phyloP scores from a whole-genome alignment of 1,139 yeast genomes.

The Debaryomyces nepalensis region DNA sequence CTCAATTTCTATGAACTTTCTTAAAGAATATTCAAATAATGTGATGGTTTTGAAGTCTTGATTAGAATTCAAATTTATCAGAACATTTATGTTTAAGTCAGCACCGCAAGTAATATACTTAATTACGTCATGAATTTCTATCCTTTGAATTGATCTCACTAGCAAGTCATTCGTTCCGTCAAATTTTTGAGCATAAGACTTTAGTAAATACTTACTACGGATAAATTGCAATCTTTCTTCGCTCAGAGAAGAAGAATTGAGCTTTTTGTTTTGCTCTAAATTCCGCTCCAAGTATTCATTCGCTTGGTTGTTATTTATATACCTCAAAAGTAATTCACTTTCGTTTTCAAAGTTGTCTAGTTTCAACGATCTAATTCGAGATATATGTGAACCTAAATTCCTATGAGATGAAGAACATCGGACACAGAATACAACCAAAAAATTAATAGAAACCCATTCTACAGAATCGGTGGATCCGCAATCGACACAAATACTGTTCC shows the following conservation, averaged over 20 bases:
- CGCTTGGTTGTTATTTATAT: slow-evolving; percentile 44
- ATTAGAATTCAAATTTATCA: slow-evolving; percentile 28
- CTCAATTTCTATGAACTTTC: slow-evolving; percentile 47
- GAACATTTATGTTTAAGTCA: slow-evolving; percentile 45
- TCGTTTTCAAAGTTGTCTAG: slow-evolving; percentile 55
- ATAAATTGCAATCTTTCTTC: slow-evolving; percentile 50
- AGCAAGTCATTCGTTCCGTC: slow-evolving; percentile 33
- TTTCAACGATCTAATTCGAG: slow-evolving; percentile 54
- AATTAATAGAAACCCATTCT: slow-evolving; percentile 88
- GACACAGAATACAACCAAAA: slow-evolving; percentile 75
- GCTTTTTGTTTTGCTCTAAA: slow-evolving; percentile 21
- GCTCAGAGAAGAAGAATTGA: slow-evolving; percentile 40
- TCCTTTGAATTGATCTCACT: slow-evolving; percentile 54
- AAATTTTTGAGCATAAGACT: slow-evolving; percentile 36
- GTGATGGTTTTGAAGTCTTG: slow-evolving; percentile 36
- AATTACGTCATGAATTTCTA: slow-evolving; percentile 51
- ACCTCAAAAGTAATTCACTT: slow-evolving; percentile 40
- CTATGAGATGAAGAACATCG: slow-evolving; percentile 73
- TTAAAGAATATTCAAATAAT: slow-evolving; percentile 64
- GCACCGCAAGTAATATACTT: slow-evolving; percentile 56
- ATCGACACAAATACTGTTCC: slow-evolving; percentile 75
- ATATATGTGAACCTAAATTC: slow-evolving; percentile 54
- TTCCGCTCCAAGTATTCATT: slow-evolving; percentile 45
- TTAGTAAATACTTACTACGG: slow-evolving; percentile 52
- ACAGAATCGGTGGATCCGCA: slow-evolving; percentile 69